These are phyloP conservation scores for Picochlorum sp. DNA, from an alignment of 139 green algal species.

Conservation along the genomic window DNA sequence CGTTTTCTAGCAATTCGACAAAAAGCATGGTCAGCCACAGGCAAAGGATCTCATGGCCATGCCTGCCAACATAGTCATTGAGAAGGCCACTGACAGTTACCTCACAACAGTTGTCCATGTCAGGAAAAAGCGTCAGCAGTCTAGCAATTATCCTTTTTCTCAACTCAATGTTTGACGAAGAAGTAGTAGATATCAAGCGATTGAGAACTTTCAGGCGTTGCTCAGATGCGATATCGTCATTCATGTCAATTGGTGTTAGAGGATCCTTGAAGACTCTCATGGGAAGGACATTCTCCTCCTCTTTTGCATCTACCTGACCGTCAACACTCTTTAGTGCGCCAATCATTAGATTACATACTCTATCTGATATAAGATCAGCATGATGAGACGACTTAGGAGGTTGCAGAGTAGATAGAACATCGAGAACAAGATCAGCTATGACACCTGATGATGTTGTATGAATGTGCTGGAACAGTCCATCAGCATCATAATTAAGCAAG, in stretches of 20 bases:
- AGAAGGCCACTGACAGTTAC: slow-evolving; percentile 11
- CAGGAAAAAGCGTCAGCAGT: slow-evolving; percentile 19
- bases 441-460: too few relatives aligned
- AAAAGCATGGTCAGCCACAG: slow-evolving; percentile 17
- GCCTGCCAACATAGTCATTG: slow-evolving; percentile 9
- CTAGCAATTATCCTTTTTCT: slow-evolving; percentile 19
- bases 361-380: background rate
- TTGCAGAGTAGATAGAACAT: slow-evolving; percentile 4
- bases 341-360: background rate
- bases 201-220: too few relatives aligned
- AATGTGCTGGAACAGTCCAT: too few relatives aligned
- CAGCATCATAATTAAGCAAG: too few relatives aligned
- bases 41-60: slow-evolving; percentile 8
- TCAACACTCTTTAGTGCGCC: background rate
- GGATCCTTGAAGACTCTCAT: too few relatives aligned
- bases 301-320: too few relatives aligned
- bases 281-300: too few relatives aligned
- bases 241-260: too few relatives aligned
- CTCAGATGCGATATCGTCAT: too few relatives aligned
- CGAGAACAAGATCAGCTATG: too few relatives aligned
- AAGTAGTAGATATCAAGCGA: too few relatives aligned
- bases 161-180: too few relatives aligned
- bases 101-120: slow-evolving; percentile 19
- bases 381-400: background rate
- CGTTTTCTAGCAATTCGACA: background rate